These are phyloP conservation scores for Gossypium australe DNA, from an alignment of 345 rosid species.

Conservation along the genomic window DNA sequence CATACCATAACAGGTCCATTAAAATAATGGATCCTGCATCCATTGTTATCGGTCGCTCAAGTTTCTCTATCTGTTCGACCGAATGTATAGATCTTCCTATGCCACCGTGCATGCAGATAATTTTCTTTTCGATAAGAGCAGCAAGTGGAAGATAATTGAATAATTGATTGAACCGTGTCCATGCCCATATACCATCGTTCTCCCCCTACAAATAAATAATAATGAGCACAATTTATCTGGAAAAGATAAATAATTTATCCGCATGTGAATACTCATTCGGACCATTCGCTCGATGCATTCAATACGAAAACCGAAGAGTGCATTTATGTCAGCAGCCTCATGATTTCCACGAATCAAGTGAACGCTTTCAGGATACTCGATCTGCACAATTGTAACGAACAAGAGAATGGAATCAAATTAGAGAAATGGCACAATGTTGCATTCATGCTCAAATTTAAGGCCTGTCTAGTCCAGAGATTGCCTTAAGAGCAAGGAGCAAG, in stretches of 20 bases:
- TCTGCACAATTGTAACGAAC: conserved; percentile 43
- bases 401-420: conserved; percentile 15
- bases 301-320: conserved; percentile 90
- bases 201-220: conserved; percentile 54
- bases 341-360: conserved; percentile 98
- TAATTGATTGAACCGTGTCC: conserved; percentile 96
- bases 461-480: conserved; percentile 26
- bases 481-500: conserved; percentile 98
- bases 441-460: conserved; percentile 14
- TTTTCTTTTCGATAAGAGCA: conserved; percentile 95
- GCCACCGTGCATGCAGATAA: conserved; percentile 98
- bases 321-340: conserved; percentile 98
- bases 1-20: conserved; percentile 91
- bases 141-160: conserved; percentile 94
- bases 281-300: conserved; percentile 99
- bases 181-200: conserved; percentile 95
- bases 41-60: conserved; percentile 95
- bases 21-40: conserved; percentile 86
- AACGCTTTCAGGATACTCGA: conserved; percentile 85
- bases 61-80: conserved; percentile 87
- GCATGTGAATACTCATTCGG: conserved; percentile 7
- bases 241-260: neutral
- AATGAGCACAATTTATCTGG: conserved; percentile 5
- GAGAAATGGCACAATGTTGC: neutral
- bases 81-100: conserved; percentile 90